A percentile compares a stretch with the other conserved stretches of the same genome.
Evolutionary conservation across 2,329 filamentous ascomycete genomes (phyloP).

Genomic region (Penicillium sclerotiorum): DNA sequence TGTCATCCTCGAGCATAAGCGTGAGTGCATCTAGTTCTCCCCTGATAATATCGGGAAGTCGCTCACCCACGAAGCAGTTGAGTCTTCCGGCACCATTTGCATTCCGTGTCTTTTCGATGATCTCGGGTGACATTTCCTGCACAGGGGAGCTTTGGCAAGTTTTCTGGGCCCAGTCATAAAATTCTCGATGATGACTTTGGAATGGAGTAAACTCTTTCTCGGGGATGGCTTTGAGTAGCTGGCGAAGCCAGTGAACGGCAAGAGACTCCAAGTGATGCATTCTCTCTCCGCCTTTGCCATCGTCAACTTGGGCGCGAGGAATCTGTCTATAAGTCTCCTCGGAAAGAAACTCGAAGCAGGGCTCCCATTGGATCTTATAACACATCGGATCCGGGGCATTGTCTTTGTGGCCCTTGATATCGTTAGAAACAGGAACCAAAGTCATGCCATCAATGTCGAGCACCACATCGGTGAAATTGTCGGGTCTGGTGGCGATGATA

Average conservation of each 20-base stretch:
- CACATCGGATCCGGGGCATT: slow-evolving; percentile 17
- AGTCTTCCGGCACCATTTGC: slow-evolving; percentile 17
- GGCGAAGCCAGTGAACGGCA: slow-evolving; percentile 18
- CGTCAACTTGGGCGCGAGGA: slow-evolving; percentile 12
- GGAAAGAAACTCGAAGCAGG: slow-evolving; percentile 24
- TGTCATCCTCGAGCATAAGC: slow-evolving; percentile 29
- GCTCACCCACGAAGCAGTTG: slow-evolving; percentile 22
- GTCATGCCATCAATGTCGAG: slow-evolving; percentile 21
- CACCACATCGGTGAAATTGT: slow-evolving; percentile 9
- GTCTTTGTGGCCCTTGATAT: slow-evolving; percentile 18
- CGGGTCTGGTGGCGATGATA: slow-evolving; percentile 17
- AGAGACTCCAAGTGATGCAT: slow-evolving; percentile 18
- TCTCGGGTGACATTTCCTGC: slow-evolving; percentile 5
- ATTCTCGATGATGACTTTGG: slow-evolving; percentile 17
- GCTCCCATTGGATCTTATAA: slow-evolving; percentile 24
- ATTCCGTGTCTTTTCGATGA: slow-evolving; percentile 13
- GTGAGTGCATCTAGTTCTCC: slow-evolving; percentile 31
- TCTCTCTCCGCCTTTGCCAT: slow-evolving; percentile 10
- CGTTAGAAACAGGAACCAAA: slow-evolving; percentile 19
- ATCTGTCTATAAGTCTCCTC: slow-evolving; percentile 17
- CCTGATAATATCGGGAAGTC: slow-evolving; percentile 25
- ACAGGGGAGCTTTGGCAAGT: slow-evolving; percentile 10
- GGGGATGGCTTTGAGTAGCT: slow-evolving; percentile 11
- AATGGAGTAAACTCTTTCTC: slow-evolving; percentile 14
- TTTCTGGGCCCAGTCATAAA: slow-evolving; percentile 23